Evolutionary conservation across 805 yeast genomes (phyloP).

Genomic region (Clavispora vitiphila): DNA sequence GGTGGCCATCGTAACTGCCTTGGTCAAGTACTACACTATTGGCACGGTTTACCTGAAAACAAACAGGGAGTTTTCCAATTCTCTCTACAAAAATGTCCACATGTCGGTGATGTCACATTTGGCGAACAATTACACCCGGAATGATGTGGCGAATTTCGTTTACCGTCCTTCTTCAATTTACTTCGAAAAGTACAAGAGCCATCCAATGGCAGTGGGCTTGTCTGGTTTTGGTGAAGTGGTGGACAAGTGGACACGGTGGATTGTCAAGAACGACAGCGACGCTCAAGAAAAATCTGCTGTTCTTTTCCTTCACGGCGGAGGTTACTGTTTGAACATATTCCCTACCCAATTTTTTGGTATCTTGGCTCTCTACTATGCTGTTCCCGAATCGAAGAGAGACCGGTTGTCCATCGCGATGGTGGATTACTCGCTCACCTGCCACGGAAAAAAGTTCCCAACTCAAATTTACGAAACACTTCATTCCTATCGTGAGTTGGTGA

Average conservation of each 20-base stretch:
- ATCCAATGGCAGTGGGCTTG: constrained; percentile 11
- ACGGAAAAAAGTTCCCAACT: constrained; percentile 20
- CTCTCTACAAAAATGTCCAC: constrained; percentile 26
- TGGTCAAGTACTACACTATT: constrained; percentile 25
- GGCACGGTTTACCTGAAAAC: constrained; percentile 28
- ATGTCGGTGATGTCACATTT: constrained; percentile 23
- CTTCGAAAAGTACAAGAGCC: constrained; percentile 10
- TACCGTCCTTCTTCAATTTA: constrained; percentile 19
- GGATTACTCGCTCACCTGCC: constrained; percentile 22
- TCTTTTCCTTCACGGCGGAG: constrained; percentile 24
- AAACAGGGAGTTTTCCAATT: constrained; percentile 23
- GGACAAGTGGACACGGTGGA: constrained; percentile 13
- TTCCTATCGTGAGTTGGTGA: constrained; percentile 11
- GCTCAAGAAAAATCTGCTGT: constrained; percentile 12
- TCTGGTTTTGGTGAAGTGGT: constrained; percentile 12
- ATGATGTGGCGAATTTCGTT: constrained; percentile 19
- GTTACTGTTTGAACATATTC: constrained; percentile 18
- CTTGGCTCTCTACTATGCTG: constrained; percentile 18
- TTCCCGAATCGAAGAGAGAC: constrained; percentile 12
- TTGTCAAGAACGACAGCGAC: constrained; percentile 4
- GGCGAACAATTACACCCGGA: constrained; percentile 18
- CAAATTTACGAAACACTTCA: constrained; percentile 20
- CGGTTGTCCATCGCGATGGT: constrained; percentile 17
- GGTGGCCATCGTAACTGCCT: constrained; percentile 14
- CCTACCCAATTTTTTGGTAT: constrained; percentile 22